These are phyloP conservation scores for Blastocystis sp. DNA, from an alignment of 352 stramenopile species.

Conservation along the genomic window DNA sequence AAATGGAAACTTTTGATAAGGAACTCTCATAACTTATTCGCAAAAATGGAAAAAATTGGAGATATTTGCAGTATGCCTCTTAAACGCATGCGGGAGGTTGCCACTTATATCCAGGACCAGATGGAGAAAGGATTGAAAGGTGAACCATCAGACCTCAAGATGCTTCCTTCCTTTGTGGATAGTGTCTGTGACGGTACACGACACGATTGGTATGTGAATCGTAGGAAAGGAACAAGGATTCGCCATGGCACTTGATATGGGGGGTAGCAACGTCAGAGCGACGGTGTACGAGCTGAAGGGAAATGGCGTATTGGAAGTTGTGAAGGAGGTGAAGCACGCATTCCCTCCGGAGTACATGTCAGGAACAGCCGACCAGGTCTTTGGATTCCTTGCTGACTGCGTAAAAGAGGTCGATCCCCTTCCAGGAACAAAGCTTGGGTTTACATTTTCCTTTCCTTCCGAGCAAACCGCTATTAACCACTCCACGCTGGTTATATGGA, in stretches of 20 bases:
- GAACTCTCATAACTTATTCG: neutral
- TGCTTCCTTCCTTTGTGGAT: constrained; percentile 58
- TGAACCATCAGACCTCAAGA: constrained; percentile 56
- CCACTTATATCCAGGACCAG: constrained; percentile 43
- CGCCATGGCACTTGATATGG: constrained; percentile 52
- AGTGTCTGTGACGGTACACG: neutral
- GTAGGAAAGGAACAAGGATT: constrained; percentile 53
- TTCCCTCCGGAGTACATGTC: constrained; percentile 37
- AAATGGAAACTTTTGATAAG: neutral
- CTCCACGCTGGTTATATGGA: constrained; percentile 65
- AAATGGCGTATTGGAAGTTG: constrained; percentile 35
- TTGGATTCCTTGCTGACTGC: constrained; percentile 48
- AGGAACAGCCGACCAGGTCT: constrained; percentile 55
- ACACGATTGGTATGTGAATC: neutral
- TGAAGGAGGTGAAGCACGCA: constrained; percentile 50
- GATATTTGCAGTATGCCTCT: neutral
- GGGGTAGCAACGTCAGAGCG: constrained; percentile 41
- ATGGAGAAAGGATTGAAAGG: constrained; percentile 43
- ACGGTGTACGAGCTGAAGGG: constrained; percentile 22
- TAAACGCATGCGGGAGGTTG: constrained; percentile 25
- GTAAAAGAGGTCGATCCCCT: neutral
- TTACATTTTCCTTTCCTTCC: constrained; percentile 66
- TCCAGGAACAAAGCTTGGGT: constrained; percentile 61
- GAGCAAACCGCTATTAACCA: constrained; percentile 63
- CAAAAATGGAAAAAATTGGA: constrained; percentile 23